These are phyloP conservation scores for Fusarium neocosmosporiellum DNA, from an alignment of 2,329 filamentous ascomycete genomes.

Conservation along the genomic window DNA sequence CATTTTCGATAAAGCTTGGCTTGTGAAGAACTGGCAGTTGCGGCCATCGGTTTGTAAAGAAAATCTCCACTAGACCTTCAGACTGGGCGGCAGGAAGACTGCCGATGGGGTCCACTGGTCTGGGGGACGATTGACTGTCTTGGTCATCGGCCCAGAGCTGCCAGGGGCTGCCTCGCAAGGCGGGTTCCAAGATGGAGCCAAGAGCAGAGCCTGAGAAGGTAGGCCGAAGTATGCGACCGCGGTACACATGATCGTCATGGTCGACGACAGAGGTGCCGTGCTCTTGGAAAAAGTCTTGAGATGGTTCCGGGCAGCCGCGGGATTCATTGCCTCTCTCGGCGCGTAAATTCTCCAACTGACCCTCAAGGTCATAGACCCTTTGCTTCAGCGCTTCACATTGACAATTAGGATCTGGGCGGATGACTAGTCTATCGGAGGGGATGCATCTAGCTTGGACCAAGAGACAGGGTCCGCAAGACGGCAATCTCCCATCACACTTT, in stretches of 20 bases:
- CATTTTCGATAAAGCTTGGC: neutral
- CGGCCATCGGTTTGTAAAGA: neutral
- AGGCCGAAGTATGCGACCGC: neutral
- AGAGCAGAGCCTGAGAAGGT: neutral
- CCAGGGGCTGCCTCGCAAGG: neutral
- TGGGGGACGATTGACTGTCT: neutral
- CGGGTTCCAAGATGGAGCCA: neutral
- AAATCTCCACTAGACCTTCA: neutral
- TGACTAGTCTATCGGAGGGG: neutral
- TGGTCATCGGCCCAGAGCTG: neutral
- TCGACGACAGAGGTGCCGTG: neutral
- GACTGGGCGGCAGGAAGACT: neutral
- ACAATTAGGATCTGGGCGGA: neutral
- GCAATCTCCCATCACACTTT: neutral
- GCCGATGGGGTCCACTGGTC: neutral
- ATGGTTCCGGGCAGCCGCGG: no score
- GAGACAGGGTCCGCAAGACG: neutral
- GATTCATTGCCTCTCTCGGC: neutral
- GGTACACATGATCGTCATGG: neutral
- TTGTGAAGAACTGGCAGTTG: neutral
- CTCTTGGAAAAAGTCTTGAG: neutral
- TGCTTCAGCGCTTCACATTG: neutral
- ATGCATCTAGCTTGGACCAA: neutral
- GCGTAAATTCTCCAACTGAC: neutral
- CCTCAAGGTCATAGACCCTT: neutral